Evolutionary conservation across 176 grass and related monocot species (phyloP).

Genomic region (Eleusine coracana): DNA sequence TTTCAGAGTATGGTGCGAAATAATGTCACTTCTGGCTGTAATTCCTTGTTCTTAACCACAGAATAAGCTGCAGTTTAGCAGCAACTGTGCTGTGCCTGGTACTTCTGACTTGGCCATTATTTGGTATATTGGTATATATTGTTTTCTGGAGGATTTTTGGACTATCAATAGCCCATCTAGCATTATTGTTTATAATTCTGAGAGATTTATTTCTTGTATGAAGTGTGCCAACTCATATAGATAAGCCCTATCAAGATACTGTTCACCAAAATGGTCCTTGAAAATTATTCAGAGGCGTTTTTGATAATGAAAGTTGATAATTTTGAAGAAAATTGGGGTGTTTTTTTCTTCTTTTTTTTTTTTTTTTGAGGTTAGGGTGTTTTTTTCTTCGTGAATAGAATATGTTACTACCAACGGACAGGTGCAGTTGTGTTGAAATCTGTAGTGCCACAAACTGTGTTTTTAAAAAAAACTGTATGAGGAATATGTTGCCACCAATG

Average conservation of each 20-base stretch:
- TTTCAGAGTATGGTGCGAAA: background rate
- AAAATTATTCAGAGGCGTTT: background rate
- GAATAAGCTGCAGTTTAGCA: conserved; percentile 27
- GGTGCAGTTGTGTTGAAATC: background rate
- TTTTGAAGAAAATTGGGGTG: background rate
- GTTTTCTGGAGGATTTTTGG: background rate
- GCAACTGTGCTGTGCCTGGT: conserved; percentile 4
- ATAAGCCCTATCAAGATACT: background rate
- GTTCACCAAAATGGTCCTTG: no score
- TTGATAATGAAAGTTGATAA: background rate
- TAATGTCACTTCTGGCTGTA: background rate
- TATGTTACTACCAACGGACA: background rate
- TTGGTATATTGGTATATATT: conserved; percentile 34
- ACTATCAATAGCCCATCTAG: background rate
- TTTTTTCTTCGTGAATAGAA: background rate
- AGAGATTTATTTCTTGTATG: background rate
- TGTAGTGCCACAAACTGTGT: background rate
- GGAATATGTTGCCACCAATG: no score
- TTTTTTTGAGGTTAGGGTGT: no score
- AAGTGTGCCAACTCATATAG: background rate
- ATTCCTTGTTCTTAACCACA: conserved; percentile 5
- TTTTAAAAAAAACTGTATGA: no score
- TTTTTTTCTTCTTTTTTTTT: no score
- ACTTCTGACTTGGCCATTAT: background rate
- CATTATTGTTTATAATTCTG: background rate